Evolutionary conservation across 2,329 filamentous ascomycete genomes (phyloP).

Genomic region (Pestalotiopsis sp.): DNA sequence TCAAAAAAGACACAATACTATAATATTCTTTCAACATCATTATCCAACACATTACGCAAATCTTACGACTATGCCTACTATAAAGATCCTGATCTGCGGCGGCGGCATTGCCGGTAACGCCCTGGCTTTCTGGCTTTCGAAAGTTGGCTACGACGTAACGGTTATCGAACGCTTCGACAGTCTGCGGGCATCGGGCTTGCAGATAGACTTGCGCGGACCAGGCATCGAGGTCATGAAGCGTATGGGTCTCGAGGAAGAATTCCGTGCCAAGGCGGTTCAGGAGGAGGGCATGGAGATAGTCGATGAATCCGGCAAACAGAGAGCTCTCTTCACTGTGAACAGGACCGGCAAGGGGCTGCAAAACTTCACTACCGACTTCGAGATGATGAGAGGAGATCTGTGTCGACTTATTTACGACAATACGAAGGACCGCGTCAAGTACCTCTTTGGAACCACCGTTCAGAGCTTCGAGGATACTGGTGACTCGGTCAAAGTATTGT

Average conservation of each 20-base stretch:
- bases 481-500: too few species aligned
- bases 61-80: too few species aligned
- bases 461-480: too few species aligned
- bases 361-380: constrained; percentile 56
- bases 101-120: background rate
- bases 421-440: too few species aligned
- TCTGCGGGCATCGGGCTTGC: constrained; percentile 49
- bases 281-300: constrained; percentile 52
- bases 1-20: too few species aligned
- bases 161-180: constrained; percentile 41
- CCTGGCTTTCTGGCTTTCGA: background rate
- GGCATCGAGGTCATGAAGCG: constrained; percentile 52
- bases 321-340: constrained; percentile 38
- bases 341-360: constrained; percentile 42
- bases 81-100: too few species aligned
- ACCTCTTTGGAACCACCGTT: too few species aligned
- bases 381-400: constrained; percentile 66
- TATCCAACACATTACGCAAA: too few species aligned
- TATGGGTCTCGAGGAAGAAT: constrained; percentile 48
- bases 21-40: too few species aligned
- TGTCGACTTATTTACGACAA: too few species aligned
- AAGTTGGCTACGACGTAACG: constrained; percentile 31
- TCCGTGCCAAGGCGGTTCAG: constrained; percentile 39
- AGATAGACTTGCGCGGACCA: constrained; percentile 55
- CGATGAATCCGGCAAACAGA: constrained; percentile 35